A percentile compares a stretch with the other conserved stretches of the same genome.
Conservation (phyloP, 805 yeast species). For the Kodamaea sagamina region DNA sequence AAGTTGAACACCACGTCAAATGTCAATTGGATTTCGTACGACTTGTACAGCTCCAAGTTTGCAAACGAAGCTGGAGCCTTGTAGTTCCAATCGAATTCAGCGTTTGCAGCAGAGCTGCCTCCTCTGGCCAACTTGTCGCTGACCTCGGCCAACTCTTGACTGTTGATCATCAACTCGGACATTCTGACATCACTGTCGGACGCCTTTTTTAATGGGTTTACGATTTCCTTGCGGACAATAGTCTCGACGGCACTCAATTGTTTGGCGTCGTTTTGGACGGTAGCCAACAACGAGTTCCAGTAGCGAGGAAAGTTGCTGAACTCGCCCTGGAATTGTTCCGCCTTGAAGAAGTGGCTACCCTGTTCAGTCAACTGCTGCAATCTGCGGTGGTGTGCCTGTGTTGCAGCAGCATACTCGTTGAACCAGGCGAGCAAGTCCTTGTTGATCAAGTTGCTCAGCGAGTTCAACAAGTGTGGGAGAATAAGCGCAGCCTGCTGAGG, state of each 20-base stretch:
- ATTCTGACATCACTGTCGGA: constrained; percentile 55
- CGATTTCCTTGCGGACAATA: constrained; percentile 53
- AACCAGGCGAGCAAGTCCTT: constrained; percentile 39
- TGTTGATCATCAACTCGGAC: constrained; percentile 55
- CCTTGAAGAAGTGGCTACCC: constrained; percentile 24
- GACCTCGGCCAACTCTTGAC: constrained; percentile 45
- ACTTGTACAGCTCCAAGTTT: constrained; percentile 72
- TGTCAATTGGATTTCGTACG: constrained; percentile 52
- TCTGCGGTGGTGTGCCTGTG: constrained; percentile 21
- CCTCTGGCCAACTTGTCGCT: constrained; percentile 23
- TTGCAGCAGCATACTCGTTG: constrained; percentile 22
- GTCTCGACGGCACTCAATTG: constrained; percentile 51
- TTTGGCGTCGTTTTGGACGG: constrained; percentile 50
- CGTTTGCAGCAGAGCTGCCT: constrained; percentile 21
- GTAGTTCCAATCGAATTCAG: constrained; percentile 68
- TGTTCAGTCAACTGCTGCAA: constrained; percentile 22
- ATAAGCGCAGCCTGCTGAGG: constrained; percentile 44
- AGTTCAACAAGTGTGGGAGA: constrained; percentile 36
- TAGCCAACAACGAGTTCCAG: constrained; percentile 50
- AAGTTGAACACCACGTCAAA: constrained; percentile 67
- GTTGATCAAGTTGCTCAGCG: constrained; percentile 31
- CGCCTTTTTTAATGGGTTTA: constrained; percentile 55
- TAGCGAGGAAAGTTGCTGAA: constrained; percentile 43
- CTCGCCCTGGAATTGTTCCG: constrained; percentile 24
- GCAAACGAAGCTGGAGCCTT: constrained; percentile 78